Conservation (phyloP, 805 yeast genomes). For the Cyberlindnera sargentensis region DNA sequence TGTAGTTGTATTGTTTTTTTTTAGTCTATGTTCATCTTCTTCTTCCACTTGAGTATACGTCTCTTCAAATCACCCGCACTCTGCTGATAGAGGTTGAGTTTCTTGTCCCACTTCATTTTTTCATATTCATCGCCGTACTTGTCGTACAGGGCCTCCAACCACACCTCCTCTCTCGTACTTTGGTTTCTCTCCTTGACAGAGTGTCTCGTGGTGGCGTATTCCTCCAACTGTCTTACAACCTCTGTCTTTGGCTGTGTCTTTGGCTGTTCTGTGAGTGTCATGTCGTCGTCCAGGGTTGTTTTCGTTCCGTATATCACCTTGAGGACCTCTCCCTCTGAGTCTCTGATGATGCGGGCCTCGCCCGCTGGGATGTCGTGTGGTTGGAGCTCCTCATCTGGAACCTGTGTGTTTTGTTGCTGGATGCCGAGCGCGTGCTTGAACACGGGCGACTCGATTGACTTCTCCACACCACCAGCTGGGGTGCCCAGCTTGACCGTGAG, state of each 20-base stretch:
- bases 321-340: constrained; percentile 58
- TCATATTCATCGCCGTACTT: constrained; percentile 86
- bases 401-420: constrained; percentile 9
- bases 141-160: constrained; percentile 57
- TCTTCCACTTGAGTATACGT: constrained; percentile 67
- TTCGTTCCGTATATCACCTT: constrained; percentile 67
- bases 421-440: constrained; percentile 26
- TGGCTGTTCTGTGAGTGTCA: constrained; percentile 26
- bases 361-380: constrained; percentile 63
- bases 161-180: constrained; percentile 66
- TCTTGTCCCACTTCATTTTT: constrained; percentile 89
- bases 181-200: constrained; percentile 43
- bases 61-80: constrained; percentile 76
- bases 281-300: constrained; percentile 30
- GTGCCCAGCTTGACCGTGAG: constrained; percentile 57
- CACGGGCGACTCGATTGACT: constrained; percentile 33
- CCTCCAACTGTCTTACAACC: constrained; percentile 67
- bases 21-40: constrained; percentile 19
- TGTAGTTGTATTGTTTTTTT: background rate
- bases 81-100: constrained; percentile 76
- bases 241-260: constrained; percentile 34
- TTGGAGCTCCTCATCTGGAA: constrained; percentile 27
- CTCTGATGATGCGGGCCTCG: constrained; percentile 69
- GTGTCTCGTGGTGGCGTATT: constrained; percentile 37
- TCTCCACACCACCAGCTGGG: constrained; percentile 79